These are phyloP conservation scores for Populus hybrid DNA, from an alignment of 441 rosid genomes.

Conservation along the genomic window DNA sequence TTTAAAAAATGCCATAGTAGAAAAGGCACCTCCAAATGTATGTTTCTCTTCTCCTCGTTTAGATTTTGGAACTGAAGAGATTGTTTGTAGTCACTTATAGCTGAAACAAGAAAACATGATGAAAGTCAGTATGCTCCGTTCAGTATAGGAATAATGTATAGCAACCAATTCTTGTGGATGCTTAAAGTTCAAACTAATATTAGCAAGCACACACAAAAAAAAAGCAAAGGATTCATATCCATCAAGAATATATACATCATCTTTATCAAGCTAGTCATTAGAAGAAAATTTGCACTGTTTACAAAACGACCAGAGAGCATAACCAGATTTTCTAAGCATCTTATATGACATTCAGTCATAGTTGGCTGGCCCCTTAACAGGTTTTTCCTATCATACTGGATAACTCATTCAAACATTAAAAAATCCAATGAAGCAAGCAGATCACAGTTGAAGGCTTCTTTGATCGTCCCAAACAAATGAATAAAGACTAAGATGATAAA, in stretches of 20 bases:
- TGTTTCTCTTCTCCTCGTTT: conserved; percentile 94
- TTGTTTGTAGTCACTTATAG: conserved; percentile 91
- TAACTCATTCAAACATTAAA: background rate
- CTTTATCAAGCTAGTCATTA: background rate
- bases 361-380: background rate
- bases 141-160: background rate
- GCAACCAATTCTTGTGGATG: background rate
- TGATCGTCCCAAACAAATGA: background rate
- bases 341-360: background rate
- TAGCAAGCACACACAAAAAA: background rate
- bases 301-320: background rate
- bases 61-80: conserved; percentile 98
- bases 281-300: background rate
- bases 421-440: background rate
- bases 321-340: background rate
- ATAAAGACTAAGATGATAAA: background rate
- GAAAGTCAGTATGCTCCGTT: background rate
- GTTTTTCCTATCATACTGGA: background rate
- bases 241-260: background rate
- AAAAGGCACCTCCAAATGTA: conserved; percentile 71
- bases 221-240: background rate
- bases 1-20: conserved; percentile 7
- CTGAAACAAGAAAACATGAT: conserved; percentile 42
- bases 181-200: background rate
- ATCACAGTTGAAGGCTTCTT: background rate